phyloP scores from a whole-genome alignment of 1,284 basidiomycete genomes.

The Peniophora sp. region DNA sequence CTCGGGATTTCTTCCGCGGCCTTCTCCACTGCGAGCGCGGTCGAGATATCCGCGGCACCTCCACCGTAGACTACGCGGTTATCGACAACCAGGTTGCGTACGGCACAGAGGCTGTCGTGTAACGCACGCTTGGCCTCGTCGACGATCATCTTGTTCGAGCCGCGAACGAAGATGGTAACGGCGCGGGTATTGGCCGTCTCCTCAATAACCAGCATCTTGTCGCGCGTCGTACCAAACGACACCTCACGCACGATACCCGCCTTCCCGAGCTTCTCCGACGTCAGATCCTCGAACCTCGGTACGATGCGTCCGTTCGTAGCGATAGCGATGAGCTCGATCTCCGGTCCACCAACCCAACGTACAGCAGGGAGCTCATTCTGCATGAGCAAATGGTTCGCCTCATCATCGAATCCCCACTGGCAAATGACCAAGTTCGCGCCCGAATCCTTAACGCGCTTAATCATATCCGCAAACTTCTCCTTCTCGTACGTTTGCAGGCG shows the following conservation, averaged over 20 bases:
- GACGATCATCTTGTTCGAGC: slow-evolving; percentile 99
- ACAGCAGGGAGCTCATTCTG: slow-evolving; percentile 98
- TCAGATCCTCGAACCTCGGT: slow-evolving; percentile 94
- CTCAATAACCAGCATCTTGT: slow-evolving; percentile 99
- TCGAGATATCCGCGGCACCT: slow-evolving; percentile 96
- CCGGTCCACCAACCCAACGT: slow-evolving; percentile 97
- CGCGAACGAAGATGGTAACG: slow-evolving; percentile 95
- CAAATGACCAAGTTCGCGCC: slow-evolving; percentile 98
- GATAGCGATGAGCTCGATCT: slow-evolving; percentile 99
- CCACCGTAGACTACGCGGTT: slow-evolving; percentile 98
- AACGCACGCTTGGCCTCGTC: slow-evolving; percentile 97
- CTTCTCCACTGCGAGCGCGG: slow-evolving; percentile 86
- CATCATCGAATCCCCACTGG: slow-evolving; percentile 99
- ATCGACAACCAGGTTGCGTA: slow-evolving; percentile 91
- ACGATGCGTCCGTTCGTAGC: slow-evolving; percentile 98
- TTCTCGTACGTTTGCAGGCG: slow-evolving; percentile 94
- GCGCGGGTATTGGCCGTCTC: slow-evolving; percentile 96
- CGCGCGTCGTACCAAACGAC: slow-evolving; percentile 93
- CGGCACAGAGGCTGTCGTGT: slow-evolving; percentile 96
- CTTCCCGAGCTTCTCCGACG: slow-evolving; percentile 84
- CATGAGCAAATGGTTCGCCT: slow-evolving; percentile 97
- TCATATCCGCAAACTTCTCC: slow-evolving; percentile 96
- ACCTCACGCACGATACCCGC: slow-evolving; percentile 93
- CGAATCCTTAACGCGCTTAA: slow-evolving; percentile 94
- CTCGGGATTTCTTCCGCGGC: slow-evolving; percentile 93